phyloP scores from a whole-genome alignment of 2,329 filamentous ascomycete genomes.

The Shiraia bambusicola region DNA sequence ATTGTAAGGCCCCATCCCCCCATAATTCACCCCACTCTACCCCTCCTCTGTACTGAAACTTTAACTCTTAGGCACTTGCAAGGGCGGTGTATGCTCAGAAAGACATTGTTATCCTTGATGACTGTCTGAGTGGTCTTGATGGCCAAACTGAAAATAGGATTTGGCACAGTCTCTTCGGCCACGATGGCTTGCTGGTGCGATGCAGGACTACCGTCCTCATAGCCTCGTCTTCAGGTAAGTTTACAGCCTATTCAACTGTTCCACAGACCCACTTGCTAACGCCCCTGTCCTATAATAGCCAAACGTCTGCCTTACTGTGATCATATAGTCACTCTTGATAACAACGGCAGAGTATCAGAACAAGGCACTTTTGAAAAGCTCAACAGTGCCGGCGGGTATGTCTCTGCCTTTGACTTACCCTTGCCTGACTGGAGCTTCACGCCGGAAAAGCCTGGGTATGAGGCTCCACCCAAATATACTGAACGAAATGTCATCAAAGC shows the following conservation, averaged over 20 bases:
- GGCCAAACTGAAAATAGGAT: slow-evolving; percentile 52
- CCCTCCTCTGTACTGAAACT: slow-evolving; percentile 11
- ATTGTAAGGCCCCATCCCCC: slow-evolving; percentile 40
- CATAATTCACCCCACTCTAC: slow-evolving; percentile 15
- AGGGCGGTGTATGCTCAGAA: slow-evolving; percentile 54
- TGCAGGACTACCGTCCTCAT: slow-evolving; percentile 40
- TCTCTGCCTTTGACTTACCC: slow-evolving; percentile 40
- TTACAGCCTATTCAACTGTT: neutral
- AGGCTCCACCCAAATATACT: slow-evolving; percentile 34
- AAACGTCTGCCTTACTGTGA: slow-evolving; percentile 45
- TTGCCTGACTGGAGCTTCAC: slow-evolving; percentile 35
- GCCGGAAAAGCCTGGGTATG: slow-evolving; percentile 32
- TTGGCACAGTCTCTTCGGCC: slow-evolving; percentile 51
- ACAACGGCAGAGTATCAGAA: slow-evolving; percentile 37
- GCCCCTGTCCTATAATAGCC: slow-evolving; percentile 11
- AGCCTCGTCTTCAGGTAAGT: slow-evolving; percentile 36
- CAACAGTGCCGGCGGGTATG: slow-evolving; percentile 31
- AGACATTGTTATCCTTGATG: slow-evolving; percentile 53
- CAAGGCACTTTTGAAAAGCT: slow-evolving; percentile 47
- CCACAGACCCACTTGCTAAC: neutral
- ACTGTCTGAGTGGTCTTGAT: slow-evolving; percentile 56
- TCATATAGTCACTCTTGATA: slow-evolving; percentile 46
- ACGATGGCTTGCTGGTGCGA: slow-evolving; percentile 49
- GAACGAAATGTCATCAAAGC: slow-evolving; percentile 20
- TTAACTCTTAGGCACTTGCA: slow-evolving; percentile 47